A percentile compares a stretch with the other conserved stretches of the same genome.
These are phyloP conservation scores for Myxozyma geophila DNA, from an alignment of 805 yeast species.

Conservation along the genomic window DNA sequence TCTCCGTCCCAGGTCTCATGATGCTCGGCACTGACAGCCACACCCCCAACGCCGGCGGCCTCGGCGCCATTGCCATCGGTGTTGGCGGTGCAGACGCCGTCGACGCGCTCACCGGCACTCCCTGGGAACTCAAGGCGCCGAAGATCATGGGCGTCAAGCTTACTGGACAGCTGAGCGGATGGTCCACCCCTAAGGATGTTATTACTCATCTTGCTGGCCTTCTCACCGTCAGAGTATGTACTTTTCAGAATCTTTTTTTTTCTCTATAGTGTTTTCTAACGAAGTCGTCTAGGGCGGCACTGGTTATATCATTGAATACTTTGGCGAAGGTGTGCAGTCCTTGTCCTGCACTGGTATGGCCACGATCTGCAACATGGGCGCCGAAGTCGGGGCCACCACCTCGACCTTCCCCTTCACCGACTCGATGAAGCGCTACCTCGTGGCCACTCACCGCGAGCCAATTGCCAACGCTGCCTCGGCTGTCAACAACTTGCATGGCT, in stretches of 20 bases:
- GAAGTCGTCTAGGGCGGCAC: slow-evolving; percentile 77
- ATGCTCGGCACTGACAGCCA: slow-evolving; percentile 97
- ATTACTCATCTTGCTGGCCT: slow-evolving; percentile 91
- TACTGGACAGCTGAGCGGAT: slow-evolving; percentile 88
- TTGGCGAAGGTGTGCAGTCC: slow-evolving; percentile 90
- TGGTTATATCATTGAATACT: slow-evolving; percentile 94
- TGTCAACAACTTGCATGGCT: slow-evolving; percentile 60
- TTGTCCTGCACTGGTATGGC: slow-evolving; percentile 99
- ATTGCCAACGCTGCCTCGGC: slow-evolving; percentile 78
- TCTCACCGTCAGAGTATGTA: slow-evolving; percentile 72
- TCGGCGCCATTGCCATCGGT: slow-evolving; percentile 97
- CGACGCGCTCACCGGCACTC: slow-evolving; percentile 89
- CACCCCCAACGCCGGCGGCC: slow-evolving; percentile 98
- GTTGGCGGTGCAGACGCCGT: slow-evolving; percentile 99
- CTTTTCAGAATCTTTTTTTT: neutral
- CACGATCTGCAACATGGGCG: slow-evolving; percentile 99
- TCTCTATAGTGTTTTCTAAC: neutral
- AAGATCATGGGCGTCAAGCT: slow-evolving; percentile 92
- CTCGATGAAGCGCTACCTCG: slow-evolving; percentile 83
- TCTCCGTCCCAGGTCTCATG: slow-evolving; percentile 96
- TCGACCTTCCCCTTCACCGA: slow-evolving; percentile 96
- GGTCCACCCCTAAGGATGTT: slow-evolving; percentile 97
- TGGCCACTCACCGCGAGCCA: slow-evolving; percentile 82
- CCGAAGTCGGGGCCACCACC: slow-evolving; percentile 98
- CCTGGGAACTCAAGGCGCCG: slow-evolving; percentile 99